Evolutionary conservation across 2,329 filamentous ascomycete genomes (phyloP), one percentile per base, ranked within the genome.

Genomic region (Alternaria rosae): DNA sequence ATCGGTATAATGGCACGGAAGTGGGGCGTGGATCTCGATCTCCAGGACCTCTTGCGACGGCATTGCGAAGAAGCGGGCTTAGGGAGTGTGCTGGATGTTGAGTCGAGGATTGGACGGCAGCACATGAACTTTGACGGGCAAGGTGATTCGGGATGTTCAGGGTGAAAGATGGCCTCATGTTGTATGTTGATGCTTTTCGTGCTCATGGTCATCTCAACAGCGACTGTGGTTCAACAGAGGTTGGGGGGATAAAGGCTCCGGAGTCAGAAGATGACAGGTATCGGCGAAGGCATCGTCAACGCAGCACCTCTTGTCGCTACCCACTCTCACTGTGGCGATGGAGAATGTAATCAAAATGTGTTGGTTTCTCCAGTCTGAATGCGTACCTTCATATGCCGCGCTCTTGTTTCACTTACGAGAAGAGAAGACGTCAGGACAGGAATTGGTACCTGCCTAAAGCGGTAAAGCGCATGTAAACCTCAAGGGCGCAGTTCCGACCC

Each of bases 401-500:
- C 1, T 38, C n/a, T 3, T 38, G 35, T 38, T 6, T 38, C n/a
- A 38, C 1, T 0, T 11, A 38, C 5, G 1, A 45, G 2, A 35
- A 23, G 30, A 51, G 28, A 51, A 51, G 47, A 35, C 30, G 47
- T 35, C 30, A 51, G 30, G 1, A 51, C 47, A 12, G 9, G 6
- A 10, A 25, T 51, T 51, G 13, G 20, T 52, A 57, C 55, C 55
- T 57, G 48, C 55, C 55, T 57, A 57, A 57, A 43, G 9, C 23
- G 45, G 55, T 44, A 44, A 42, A 52, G 55, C 26, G 35, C 26
- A 44, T 57, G 55, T 52, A 50, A 20, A 50, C 44, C 25, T 17
- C 17, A 51, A 57, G 54, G 54, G 54, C 54, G 54, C 15, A 41
- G 23, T 23, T 26, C 23, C 9, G 47, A 50, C 28, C 47, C 47